Evolutionary conservation across 805 yeast species (phyloP).

Genomic region (Candida takata): DNA sequence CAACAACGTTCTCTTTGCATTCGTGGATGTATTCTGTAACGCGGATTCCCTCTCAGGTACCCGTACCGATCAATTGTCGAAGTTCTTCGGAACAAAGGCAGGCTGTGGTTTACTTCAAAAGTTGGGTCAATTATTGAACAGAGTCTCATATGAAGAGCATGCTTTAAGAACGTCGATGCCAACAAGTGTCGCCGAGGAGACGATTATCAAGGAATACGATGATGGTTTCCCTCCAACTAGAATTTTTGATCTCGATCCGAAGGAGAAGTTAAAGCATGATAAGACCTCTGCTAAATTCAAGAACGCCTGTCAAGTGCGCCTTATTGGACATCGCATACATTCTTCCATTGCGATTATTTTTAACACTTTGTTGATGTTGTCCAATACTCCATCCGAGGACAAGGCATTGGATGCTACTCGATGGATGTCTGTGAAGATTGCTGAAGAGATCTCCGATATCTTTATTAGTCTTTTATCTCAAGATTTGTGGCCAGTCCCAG

Average conservation of each 20-base stretch:
- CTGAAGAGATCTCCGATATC: conserved; percentile 25
- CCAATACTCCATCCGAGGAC: conserved; percentile 45
- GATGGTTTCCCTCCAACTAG: conserved; percentile 33
- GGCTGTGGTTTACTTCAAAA: conserved; percentile 36
- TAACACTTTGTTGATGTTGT: conserved; percentile 36
- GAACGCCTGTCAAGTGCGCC: conserved; percentile 51
- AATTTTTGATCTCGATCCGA: conserved; percentile 36
- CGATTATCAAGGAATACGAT: conserved; percentile 28
- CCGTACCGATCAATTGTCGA: conserved; percentile 28
- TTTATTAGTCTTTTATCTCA: conserved; percentile 21
- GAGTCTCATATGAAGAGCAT: conserved; percentile 53
- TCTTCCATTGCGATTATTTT: conserved; percentile 35
- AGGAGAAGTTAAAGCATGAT: conserved; percentile 28
- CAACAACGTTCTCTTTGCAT: conserved; percentile 40
- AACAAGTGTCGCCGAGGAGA: conserved; percentile 35
- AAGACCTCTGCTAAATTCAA: conserved; percentile 54
- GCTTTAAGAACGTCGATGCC: conserved; percentile 44
- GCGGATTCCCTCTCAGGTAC: conserved; percentile 41
- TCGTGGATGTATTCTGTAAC: conserved; percentile 51
- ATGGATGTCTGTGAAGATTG: conserved; percentile 35
- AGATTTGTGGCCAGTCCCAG: conserved; percentile 12
- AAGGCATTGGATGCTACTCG: conserved; percentile 27
- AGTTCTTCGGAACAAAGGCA: conserved; percentile 32
- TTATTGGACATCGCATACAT: conserved; percentile 43
- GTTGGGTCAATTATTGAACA: conserved; percentile 40